These are phyloP conservation scores for Herpotrichia juniperi DNA, from an alignment of 2,329 filamentous ascomycete genomes.

Conservation along the genomic window DNA sequence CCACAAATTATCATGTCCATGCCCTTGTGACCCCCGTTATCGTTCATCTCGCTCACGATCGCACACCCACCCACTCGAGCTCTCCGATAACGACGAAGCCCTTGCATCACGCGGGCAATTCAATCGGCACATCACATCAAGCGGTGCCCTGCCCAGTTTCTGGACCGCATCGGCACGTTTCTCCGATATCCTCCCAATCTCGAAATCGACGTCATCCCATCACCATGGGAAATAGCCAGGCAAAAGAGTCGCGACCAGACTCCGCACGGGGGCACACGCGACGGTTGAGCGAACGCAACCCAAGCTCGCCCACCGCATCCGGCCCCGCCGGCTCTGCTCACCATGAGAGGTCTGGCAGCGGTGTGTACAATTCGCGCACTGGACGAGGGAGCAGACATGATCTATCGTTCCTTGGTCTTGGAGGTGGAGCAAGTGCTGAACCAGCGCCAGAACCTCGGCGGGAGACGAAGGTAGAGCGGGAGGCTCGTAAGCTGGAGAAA, in stretches of 20 bases:
- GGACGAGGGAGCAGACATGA: slow-evolving; percentile 63
- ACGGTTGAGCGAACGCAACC: slow-evolving; percentile 38
- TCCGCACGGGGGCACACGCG: slow-evolving; percentile 41
- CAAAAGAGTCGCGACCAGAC: slow-evolving; percentile 51
- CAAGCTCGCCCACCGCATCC: slow-evolving; percentile 35
- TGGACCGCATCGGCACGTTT: slow-evolving; percentile 22
- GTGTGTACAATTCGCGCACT: slow-evolving; percentile 54
- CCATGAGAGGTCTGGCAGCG: slow-evolving; percentile 37
- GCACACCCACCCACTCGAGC: slow-evolving; percentile 12
- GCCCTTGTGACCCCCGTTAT: slow-evolving; percentile 47
- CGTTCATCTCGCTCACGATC: slow-evolving; percentile 20
- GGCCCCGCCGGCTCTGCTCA: slow-evolving; percentile 29
- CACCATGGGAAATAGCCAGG: slow-evolving; percentile 56
- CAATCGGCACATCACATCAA: not conserved
- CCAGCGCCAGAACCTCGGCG: slow-evolving; percentile 65
- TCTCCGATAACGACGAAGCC: slow-evolving; percentile 1
- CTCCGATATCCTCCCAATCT: slow-evolving; percentile 13
- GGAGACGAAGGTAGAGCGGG: slow-evolving; percentile 90
- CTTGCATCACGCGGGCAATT: slow-evolving; percentile 1
- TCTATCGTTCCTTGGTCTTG: slow-evolving; percentile 64
- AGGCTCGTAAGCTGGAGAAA: slow-evolving; percentile 82
- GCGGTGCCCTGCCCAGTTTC: not conserved
- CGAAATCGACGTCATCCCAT: slow-evolving; percentile 9
- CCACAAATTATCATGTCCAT: slow-evolving; percentile 32
- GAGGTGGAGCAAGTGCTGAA: slow-evolving; percentile 53